Conservation (phyloP, 2,329 filamentous ascomycete genomes). For the Cladosporium sphaerospermum region DNA sequence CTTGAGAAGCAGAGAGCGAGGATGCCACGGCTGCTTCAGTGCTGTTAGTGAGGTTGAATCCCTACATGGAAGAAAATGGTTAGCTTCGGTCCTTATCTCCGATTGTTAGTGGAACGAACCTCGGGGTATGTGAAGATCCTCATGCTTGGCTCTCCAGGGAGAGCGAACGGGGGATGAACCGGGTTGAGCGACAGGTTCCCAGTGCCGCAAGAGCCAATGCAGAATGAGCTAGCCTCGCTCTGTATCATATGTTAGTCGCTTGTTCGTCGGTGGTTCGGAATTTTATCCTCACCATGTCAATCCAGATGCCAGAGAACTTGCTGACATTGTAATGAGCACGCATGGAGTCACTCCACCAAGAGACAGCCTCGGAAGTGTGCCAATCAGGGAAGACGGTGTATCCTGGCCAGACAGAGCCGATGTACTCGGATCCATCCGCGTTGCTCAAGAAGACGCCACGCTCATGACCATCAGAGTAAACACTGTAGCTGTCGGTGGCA, state of each 20-base stretch:
- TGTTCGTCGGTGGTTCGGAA: no score
- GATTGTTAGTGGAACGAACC: conserved; percentile 1
- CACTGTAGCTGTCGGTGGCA: conserved; percentile 53
- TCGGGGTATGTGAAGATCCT: conserved; percentile 57
- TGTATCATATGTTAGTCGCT: no score
- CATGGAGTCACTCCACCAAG: conserved; percentile 56
- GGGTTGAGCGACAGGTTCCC: conserved; percentile 61
- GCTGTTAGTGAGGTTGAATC: conserved; percentile 61
- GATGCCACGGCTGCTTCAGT: conserved; percentile 60
- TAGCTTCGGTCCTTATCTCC: no score
- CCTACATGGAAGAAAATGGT: conserved; percentile 17
- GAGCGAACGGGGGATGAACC: conserved; percentile 57
- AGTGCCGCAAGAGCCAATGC: conserved; percentile 65
- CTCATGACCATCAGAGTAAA: conserved; percentile 30
- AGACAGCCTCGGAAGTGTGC: conserved; percentile 51
- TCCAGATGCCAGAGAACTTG: conserved; percentile 51
- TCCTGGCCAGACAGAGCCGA: conserved; percentile 28
- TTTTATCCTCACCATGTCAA: conserved; percentile 46
- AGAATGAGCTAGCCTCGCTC: conserved; percentile 56
- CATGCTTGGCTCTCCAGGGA: conserved; percentile 60
- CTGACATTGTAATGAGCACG: conserved; percentile 47
- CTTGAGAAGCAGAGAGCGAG: conserved; percentile 48
- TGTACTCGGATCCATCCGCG: conserved; percentile 37
- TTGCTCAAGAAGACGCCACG: conserved; percentile 31
- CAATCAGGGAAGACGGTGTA: conserved; percentile 59